Conservation (phyloP, 2,329 filamentous ascomycete species). For the Pestalotiopsis sp. region DNA sequence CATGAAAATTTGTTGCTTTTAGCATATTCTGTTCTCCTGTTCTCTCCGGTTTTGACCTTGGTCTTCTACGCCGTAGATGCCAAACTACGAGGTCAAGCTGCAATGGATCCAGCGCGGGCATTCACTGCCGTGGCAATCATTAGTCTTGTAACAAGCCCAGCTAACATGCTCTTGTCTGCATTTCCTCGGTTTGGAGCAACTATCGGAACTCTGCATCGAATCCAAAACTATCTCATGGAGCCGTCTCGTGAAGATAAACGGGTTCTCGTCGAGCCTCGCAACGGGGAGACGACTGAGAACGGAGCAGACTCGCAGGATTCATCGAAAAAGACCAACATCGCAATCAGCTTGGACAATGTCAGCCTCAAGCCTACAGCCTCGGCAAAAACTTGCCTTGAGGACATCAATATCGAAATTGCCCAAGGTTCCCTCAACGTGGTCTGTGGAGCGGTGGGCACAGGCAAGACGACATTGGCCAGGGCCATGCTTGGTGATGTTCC, state of each 20-base stretch:
- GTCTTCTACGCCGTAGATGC: not conserved
- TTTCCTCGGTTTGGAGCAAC: not conserved
- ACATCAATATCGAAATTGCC: not conserved
- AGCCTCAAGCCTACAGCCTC: not conserved
- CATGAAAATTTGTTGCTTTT: too few species aligned
- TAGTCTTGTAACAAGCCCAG: not conserved
- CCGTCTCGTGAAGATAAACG: slow-evolving; percentile 8
- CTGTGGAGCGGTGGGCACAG: slow-evolving; percentile 8
- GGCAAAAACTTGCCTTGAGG: slow-evolving; percentile 1
- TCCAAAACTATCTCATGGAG: slow-evolving; percentile 8
- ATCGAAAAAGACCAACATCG: slow-evolving; percentile 16
- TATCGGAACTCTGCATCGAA: not conserved
- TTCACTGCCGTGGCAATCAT: slow-evolving; percentile 12
- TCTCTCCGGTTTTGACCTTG: slow-evolving; percentile 5
- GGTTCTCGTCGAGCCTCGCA: not conserved
- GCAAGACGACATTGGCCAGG: slow-evolving; percentile 9
- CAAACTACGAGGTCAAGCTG: slow-evolving; percentile 17
- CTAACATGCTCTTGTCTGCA: not conserved
- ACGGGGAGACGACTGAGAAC: not conserved
- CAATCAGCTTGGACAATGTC: not conserved
- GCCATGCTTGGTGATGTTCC: slow-evolving; percentile 9
- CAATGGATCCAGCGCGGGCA: slow-evolving; percentile 2
- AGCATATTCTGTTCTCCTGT: not conserved
- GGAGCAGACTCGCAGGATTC: not conserved
- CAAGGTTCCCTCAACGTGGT: slow-evolving; percentile 7